Percentiles rank a stretch among this genome's conserved stretches.
phyloP scores from a whole-genome alignment of 2,329 filamentous ascomycete genomes.

The Venturia aucupariae region DNA sequence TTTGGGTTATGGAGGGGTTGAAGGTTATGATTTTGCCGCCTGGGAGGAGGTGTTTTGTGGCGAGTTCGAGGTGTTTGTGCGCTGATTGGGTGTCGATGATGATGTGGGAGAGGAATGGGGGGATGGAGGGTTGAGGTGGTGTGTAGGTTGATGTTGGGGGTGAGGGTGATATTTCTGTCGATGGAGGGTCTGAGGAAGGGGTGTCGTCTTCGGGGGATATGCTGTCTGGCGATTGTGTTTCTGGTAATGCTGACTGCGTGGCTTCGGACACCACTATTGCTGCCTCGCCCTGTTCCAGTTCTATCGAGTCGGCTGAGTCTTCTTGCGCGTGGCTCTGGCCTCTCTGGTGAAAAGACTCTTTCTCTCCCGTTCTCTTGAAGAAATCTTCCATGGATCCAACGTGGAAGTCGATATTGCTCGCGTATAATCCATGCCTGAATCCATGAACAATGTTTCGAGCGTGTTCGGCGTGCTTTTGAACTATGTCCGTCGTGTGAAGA shows the following conservation, averaged over 20 bases:
- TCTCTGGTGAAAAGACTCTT: no score
- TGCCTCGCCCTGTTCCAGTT: no score
- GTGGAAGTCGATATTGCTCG: slow-evolving; percentile 63
- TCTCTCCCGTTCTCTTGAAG: slow-evolving; percentile 29
- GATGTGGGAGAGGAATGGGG: slow-evolving; percentile 55
- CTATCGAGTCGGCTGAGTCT: no score
- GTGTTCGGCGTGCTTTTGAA: slow-evolving; percentile 50
- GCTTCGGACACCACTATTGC: not conserved
- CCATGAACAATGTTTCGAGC: slow-evolving; percentile 56
- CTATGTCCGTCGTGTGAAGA: slow-evolving; percentile 66
- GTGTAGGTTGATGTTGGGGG: not conserved
- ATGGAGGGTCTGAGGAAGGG: not conserved
- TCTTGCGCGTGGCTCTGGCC: no score
- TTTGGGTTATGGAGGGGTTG: slow-evolving; percentile 70
- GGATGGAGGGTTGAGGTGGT: not conserved
- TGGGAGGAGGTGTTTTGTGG: slow-evolving; percentile 50
- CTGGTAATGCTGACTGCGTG: not conserved
- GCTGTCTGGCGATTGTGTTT: not conserved
- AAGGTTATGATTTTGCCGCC: slow-evolving; percentile 62
- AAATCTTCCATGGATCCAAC: slow-evolving; percentile 56
- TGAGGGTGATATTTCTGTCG: not conserved
- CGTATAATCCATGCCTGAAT: slow-evolving; percentile 63
- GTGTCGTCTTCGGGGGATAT: not conserved
- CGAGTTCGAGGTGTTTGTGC: slow-evolving; percentile 41
- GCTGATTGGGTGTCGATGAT: slow-evolving; percentile 65